Conservation (phyloP, 192 early-diverging fungal species). For the Spizellomyces sp. region DNA sequence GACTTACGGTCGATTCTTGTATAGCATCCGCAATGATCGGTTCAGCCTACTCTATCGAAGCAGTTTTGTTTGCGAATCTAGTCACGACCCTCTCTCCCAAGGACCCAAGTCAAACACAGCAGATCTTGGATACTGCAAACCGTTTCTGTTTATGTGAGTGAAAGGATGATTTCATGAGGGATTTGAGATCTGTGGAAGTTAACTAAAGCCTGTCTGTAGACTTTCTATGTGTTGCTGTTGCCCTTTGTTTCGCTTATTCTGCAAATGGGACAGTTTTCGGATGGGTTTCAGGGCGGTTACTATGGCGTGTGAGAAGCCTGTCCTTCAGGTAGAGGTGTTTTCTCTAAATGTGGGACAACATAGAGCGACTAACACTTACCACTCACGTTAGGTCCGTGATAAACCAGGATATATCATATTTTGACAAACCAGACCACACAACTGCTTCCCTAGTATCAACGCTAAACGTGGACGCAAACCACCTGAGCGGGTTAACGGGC, state of each 20-base stretch:
- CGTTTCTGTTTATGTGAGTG: neutral
- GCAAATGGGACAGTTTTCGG: constrained; percentile 2
- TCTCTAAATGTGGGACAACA: neutral
- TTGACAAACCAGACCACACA: constrained; percentile 60
- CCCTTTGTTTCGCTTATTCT: neutral
- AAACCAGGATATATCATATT: constrained; percentile 29
- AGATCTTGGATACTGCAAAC: neutral
- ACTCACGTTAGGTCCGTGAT: neutral
- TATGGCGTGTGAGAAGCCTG: neutral
- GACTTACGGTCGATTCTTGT: too few species aligned
- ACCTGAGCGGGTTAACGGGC: constrained; percentile 56
- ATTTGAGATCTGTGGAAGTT: too few species aligned
- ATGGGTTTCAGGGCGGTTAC: neutral
- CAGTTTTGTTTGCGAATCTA: constrained; percentile 36
- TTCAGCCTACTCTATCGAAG: constrained; percentile 37
- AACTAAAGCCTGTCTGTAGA: too few species aligned
- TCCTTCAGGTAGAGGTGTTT: neutral
- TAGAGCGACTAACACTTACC: neutral
- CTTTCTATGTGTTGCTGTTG: neutral
- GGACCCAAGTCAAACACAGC: constrained; percentile 30
- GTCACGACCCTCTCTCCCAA: constrained; percentile 18
- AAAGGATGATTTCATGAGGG: too few species aligned
- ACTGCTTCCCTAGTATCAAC: constrained; percentile 73
- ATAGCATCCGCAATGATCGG: constrained; percentile 2
- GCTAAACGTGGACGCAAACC: constrained; percentile 73